Conservation (phyloP, 495 filamentous ascomycete species). For the Ramalina intermedia region DNA sequence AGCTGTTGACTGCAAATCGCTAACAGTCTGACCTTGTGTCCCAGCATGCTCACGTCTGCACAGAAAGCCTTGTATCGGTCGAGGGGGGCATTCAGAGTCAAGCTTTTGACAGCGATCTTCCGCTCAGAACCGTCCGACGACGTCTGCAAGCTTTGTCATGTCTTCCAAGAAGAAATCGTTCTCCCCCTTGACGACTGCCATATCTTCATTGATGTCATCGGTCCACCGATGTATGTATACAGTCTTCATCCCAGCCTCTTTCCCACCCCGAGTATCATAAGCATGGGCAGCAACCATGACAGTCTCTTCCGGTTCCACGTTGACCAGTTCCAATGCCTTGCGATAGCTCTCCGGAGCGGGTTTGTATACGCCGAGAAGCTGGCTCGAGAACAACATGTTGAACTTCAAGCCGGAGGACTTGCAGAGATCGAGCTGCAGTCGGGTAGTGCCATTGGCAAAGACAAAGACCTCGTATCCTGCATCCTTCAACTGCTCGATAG, state of each 20-base stretch:
- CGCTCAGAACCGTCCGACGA: constrained; percentile 12
- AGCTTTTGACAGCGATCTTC: background rate
- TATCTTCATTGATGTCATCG: constrained; percentile 38
- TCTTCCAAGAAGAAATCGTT: constrained; percentile 33
- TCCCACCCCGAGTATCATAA: constrained; percentile 35
- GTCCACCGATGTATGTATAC: constrained; percentile 38
- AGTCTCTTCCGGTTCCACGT: constrained; percentile 29
- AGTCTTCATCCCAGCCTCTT: constrained; percentile 30
- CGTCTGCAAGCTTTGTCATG: constrained; percentile 16
- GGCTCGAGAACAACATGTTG: constrained; percentile 38
- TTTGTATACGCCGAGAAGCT: constrained; percentile 33
- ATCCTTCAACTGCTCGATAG: constrained; percentile 18
- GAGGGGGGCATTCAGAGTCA: too few relatives aligned
- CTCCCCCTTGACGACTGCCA: constrained; percentile 27
- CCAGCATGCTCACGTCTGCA: too few relatives aligned
- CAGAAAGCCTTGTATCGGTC: too few relatives aligned
- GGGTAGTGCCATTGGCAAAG: constrained; percentile 38
- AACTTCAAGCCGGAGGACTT: constrained; percentile 35
- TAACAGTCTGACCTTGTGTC: too few relatives aligned
- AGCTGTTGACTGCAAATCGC: too few relatives aligned
- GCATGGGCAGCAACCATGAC: constrained; percentile 42
- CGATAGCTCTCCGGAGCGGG: constrained; percentile 32
- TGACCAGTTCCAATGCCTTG: constrained; percentile 30
- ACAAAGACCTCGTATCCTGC: constrained; percentile 25
- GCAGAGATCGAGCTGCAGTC: constrained; percentile 37